Evolutionary conservation across 495 filamentous ascomycete genomes (phyloP), one percentile per base, ranked within the genome.

Genomic region (Penicillium diatomitis): DNA sequence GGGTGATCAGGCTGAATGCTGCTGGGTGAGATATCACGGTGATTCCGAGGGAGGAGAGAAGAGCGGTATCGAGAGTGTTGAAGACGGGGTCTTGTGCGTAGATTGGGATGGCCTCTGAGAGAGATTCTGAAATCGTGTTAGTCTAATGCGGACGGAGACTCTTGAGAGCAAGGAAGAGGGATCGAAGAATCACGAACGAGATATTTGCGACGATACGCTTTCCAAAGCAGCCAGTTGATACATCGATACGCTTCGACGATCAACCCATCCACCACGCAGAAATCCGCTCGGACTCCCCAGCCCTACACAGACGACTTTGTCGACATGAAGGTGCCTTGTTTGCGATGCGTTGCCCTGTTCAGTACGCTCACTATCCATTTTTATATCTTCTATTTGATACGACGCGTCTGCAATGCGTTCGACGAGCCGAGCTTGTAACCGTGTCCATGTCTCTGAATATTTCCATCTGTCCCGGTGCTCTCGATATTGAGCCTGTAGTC

Each of bases 81-180:
- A 88, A 88, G 53, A 77, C 56, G 5, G 86, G 86, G 42, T 90
- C 86, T 67, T 90, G 86, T 27, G 83, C 76, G 51, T 79, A 64
- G 42, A 78, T 66, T 30, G 64, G 62, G 31, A 61, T 20, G 39
- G 39, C 30, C 20, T 27, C 5, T 2, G 20, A 27, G 5, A 8
- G 34, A 6, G 8, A 32, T 11, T 6, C 33, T 38, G 32, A 33
- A 3, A n/a, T 6, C 5, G 10, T 10, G 30, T 49, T 9, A 12
- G 8, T 30, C 3, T 45, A 11, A 4, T 8, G 3, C 28, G 5
- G 8, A n/a, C n/a, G n/a, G n/a, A n/a, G 8, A 1, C 2, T 34
- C 12, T 10, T 4, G 5, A 6, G 12, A 8, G 12, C 5, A 34
- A n/a, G 20, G 28, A 2, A 40, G 10, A 10, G 20, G 20, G 4